phyloP scores from a whole-genome alignment of 1,284 basidiomycete genomes.

The Malassezia caprae region DNA sequence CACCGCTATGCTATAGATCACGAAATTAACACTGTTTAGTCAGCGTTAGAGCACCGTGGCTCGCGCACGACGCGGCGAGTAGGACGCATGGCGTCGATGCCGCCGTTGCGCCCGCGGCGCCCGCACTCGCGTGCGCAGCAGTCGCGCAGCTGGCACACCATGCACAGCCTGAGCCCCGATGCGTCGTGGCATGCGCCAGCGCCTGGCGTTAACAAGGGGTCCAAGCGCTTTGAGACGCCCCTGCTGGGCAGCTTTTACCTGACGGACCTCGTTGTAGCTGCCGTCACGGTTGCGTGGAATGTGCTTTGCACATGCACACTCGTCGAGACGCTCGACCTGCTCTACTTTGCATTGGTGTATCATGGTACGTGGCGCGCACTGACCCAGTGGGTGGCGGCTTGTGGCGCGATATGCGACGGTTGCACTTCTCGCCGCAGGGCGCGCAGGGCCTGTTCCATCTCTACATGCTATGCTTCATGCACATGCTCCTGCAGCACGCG shows the following conservation, averaged over 20 bases:
- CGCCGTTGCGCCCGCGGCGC: not conserved
- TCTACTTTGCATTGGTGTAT: constrained; percentile 28
- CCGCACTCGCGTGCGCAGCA: constrained; percentile 7
- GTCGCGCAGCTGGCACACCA: constrained; percentile 1
- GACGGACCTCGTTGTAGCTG: constrained; percentile 39
- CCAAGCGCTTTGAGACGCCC: constrained; percentile 19
- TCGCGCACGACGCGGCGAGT: not conserved
- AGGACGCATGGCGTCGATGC: not conserved
- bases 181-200: not conserved
- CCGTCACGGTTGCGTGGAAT: constrained; percentile 34
- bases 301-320: constrained; percentile 34
- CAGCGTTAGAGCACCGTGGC: not conserved
- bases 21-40: not conserved
- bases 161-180: constrained; percentile 1
- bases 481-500: constrained; percentile 27
- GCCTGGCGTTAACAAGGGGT: not conserved
- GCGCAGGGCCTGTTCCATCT: constrained; percentile 1
- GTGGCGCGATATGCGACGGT: not conserved
- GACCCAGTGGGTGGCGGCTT: constrained; percentile 4
- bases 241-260: constrained; percentile 41
- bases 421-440: not conserved
- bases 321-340: constrained; percentile 38
- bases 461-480: constrained; percentile 4
- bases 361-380: constrained; percentile 2
- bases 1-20: not conserved